Percentiles rank a stretch among this genome's conserved stretches.
phyloP scores from a whole-genome alignment of 805 yeast species.

The Millerozyma miso region DNA sequence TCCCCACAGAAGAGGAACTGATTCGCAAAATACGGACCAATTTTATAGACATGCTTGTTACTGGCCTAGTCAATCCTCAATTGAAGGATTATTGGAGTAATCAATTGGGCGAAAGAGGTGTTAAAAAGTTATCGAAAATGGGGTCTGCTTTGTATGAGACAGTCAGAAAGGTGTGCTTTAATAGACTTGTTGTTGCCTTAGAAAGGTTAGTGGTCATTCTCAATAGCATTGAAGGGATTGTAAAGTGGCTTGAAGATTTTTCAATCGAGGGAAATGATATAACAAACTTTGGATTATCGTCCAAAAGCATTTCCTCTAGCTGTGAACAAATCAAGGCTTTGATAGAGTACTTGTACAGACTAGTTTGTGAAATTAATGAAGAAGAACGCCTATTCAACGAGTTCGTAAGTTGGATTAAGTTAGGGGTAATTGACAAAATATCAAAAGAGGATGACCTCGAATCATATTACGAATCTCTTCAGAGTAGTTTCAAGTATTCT shows the following conservation, averaged over 20 bases:
- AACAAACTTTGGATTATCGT: conserved; percentile 7
- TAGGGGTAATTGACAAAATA: conserved; percentile 32
- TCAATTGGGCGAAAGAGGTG: conserved; percentile 63
- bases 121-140: conserved; percentile 48
- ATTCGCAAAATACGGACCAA: conserved; percentile 13
- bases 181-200: conserved; percentile 49
- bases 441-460: conserved; percentile 34
- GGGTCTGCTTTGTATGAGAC: conserved; percentile 51
- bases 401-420: conserved; percentile 43
- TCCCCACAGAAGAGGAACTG: conserved; percentile 12
- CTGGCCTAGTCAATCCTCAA: conserved; percentile 49
- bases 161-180: conserved; percentile 43
- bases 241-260: conserved; percentile 30
- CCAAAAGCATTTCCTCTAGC: conserved; percentile 1
- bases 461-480: conserved; percentile 1
- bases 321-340: conserved; percentile 14
- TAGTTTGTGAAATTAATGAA: conserved; percentile 41
- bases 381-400: conserved; percentile 45
- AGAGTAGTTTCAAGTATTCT: conserved; percentile 13
- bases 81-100: conserved; percentile 59
- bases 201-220: conserved; percentile 52
- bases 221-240: conserved; percentile 36
- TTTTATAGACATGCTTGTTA: conserved; percentile 45
- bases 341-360: conserved; percentile 29
- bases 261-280: conserved; percentile 10